A percentile compares a stretch with the other conserved stretches of the same genome.
phyloP scores from a whole-genome alignment of 2,329 filamentous ascomycete species.

The Aspergillus sojae region DNA sequence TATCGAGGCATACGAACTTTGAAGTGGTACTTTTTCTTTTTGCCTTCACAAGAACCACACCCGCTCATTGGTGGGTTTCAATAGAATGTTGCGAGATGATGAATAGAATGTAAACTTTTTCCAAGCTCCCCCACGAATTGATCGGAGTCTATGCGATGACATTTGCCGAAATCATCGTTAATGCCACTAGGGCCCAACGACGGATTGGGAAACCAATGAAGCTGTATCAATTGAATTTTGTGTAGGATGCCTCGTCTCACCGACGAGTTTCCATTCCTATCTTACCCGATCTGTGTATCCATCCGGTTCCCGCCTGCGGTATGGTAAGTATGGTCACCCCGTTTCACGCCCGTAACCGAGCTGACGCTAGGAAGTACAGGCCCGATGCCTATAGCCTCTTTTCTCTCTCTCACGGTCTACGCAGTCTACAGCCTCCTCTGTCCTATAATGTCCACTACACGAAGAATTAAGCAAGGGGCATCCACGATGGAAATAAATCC shows the following conservation, averaged over 20 bases:
- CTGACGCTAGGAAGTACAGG: background rate
- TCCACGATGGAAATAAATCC: background rate
- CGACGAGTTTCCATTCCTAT: slow-evolving; percentile 21
- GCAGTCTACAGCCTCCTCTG: background rate
- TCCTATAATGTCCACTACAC: background rate
- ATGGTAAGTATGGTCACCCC: slow-evolving; percentile 18
- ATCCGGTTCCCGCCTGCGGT: slow-evolving; percentile 13
- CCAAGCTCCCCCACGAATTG: background rate
- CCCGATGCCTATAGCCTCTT: background rate
- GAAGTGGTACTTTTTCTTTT: background rate
- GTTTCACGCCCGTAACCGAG: slow-evolving; percentile 15
- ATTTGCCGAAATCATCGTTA: background rate
- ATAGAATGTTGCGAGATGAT: too few species aligned
- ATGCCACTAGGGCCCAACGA: background rate
- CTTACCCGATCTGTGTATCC: slow-evolving; percentile 26
- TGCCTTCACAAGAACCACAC: background rate
- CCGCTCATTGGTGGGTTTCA: background rate
- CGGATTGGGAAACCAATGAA: background rate
- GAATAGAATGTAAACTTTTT: background rate
- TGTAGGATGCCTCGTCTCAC: slow-evolving; percentile 10
- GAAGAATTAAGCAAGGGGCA: slow-evolving; percentile 2
- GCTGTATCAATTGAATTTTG: background rate
- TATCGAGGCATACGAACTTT: background rate
- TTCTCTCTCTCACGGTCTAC: slow-evolving; percentile 2
- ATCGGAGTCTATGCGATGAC: background rate